Conservation (phyloP, 352 stramenopile genomes). For the Saprolegnia parasitica region DNA sequence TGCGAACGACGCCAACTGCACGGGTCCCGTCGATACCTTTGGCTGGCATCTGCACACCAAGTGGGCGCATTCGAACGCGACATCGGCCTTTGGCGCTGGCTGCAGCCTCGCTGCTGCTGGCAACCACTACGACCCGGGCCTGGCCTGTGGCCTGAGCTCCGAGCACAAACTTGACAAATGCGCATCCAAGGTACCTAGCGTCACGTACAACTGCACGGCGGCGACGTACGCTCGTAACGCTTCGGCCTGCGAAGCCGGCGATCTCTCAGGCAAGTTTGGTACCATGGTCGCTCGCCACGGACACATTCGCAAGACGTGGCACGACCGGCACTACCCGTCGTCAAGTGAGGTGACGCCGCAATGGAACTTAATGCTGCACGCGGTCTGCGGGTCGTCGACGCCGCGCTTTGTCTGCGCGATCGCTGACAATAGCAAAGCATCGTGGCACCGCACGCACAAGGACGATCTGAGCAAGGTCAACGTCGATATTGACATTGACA, state of each 20-base stretch:
- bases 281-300: conserved; percentile 32
- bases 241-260: conserved; percentile 48
- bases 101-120: conserved; percentile 40
- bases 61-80: conserved; percentile 25
- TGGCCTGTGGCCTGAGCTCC: conserved; percentile 50
- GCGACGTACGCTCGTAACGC: conserved; percentile 36
- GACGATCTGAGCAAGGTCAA: no score
- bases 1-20: conserved; percentile 40
- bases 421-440: conserved; percentile 4
- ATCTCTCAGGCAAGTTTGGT: conserved; percentile 50
- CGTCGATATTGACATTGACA: no score
- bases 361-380: conserved; percentile 63
- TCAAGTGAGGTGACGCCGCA: conserved; percentile 36
- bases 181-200: background rate
- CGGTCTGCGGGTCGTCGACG: conserved; percentile 41
- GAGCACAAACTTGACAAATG: conserved; percentile 43
- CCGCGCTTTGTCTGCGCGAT: conserved; percentile 43
- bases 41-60: conserved; percentile 58
- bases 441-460: no score
- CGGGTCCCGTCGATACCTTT: conserved; percentile 34
- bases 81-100: conserved; percentile 33
- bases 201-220: conserved; percentile 42
- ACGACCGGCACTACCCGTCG: conserved; percentile 42
- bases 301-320: conserved; percentile 33
- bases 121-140: conserved; percentile 58